These are phyloP conservation scores for Penicillium psychrofluorescens DNA, from an alignment of 495 filamentous ascomycete species.

Conservation along the genomic window DNA sequence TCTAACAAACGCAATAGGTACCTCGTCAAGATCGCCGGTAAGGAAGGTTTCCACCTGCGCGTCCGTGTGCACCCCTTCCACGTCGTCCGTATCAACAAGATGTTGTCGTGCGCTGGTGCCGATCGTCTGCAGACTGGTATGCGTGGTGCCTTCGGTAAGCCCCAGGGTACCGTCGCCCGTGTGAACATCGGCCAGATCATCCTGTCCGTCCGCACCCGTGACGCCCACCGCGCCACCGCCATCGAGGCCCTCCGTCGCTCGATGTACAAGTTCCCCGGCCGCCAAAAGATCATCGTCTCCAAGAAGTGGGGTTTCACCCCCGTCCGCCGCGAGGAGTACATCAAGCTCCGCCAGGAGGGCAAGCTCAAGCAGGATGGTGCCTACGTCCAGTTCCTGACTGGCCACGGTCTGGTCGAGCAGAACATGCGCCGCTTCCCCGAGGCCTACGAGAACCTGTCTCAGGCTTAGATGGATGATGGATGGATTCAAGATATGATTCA, in stretches of 20 bases:
- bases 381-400: constrained; percentile 96
- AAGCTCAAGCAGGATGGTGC: constrained; percentile 92
- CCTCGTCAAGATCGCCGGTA: constrained; percentile 93
- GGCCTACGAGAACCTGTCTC: constrained; percentile 58
- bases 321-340: constrained; percentile 93
- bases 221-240: constrained; percentile 79
- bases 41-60: constrained; percentile 98
- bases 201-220: constrained; percentile 91
- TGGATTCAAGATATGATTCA: constrained; percentile 24
- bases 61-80: constrained; percentile 98
- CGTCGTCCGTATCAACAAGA: constrained; percentile 99
- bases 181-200: constrained; percentile 99
- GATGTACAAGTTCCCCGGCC: constrained; percentile 99
- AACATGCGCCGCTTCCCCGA: constrained; percentile 93
- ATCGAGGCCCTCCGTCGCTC: constrained; percentile 97
- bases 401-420: constrained; percentile 73
- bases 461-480: constrained; percentile 37
- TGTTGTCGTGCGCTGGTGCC: constrained; percentile 99
- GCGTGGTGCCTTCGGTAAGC: constrained; percentile 99
- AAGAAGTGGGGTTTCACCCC: constrained; percentile 99
- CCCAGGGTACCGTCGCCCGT: constrained; percentile 94
- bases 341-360: constrained; percentile 83
- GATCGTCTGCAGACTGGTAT: constrained; percentile 99
- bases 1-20: constrained; percentile 42
- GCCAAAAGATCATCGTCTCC: constrained; percentile 99